Percentiles rank a stretch among this genome's conserved stretches.
phyloP scores from a whole-genome alignment of 139 green algal species.

The Haematococcus sp. region DNA sequence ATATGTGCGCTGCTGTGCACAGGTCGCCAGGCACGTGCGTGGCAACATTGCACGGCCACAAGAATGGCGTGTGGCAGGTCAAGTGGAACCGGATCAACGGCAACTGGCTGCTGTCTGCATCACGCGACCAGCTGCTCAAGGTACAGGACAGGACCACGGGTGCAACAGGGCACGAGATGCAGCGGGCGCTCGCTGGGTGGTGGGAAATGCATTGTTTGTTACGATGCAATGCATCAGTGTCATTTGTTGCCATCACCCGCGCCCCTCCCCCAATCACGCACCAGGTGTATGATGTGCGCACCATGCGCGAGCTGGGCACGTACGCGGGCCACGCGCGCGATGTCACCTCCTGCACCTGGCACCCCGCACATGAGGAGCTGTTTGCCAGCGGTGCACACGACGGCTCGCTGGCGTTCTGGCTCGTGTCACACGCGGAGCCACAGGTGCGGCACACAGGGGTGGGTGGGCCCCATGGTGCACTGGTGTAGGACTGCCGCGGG shows the following conservation, averaged over 20 bases:
- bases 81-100: conserved; percentile 83
- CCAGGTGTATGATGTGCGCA: conserved; percentile 73
- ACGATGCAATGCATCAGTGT: neutral
- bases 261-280: neutral
- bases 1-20: neutral
- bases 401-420: conserved; percentile 77
- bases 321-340: conserved; percentile 80
- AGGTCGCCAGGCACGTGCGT: conserved; percentile 28
- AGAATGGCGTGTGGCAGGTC: conserved; percentile 69
- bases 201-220: neutral
- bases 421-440: conserved; percentile 50
- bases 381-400: conserved; percentile 69
- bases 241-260: neutral
- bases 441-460: conserved; percentile 36
- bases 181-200: too few species aligned
- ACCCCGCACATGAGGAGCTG: conserved; percentile 84
- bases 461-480: neutral
- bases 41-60: conserved; percentile 85
- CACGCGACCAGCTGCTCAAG: conserved; percentile 76
- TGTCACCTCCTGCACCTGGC: conserved; percentile 77
- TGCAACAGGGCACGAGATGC: too few species aligned
- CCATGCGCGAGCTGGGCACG: conserved; percentile 58
- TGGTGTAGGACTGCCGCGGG: neutral
- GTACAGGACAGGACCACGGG: conserved; percentile 12
- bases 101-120: conserved; percentile 80